These are phyloP conservation scores for Harringtonia lauricola DNA, from an alignment of 2,329 filamentous ascomycete genomes.

Conservation along the genomic window DNA sequence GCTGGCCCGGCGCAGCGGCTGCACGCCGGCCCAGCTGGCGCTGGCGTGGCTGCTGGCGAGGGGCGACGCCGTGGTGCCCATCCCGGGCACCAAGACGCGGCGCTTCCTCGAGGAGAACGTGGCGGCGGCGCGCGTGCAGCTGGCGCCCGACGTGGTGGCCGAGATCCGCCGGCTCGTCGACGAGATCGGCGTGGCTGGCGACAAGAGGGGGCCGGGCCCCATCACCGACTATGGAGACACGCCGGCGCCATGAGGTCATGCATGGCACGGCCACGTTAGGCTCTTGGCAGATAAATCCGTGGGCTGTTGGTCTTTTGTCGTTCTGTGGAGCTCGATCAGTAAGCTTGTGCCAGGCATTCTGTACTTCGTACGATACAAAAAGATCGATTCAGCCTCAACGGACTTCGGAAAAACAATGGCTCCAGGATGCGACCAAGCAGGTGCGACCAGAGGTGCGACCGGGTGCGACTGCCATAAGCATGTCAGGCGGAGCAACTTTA, in stretches of 20 bases:
- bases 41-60: conserved; percentile 54
- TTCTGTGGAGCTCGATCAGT: no score
- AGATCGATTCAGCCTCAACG: no score
- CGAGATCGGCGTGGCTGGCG: conserved; percentile 11
- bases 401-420: no score
- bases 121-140: conserved; percentile 19
- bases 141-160: conserved; percentile 23
- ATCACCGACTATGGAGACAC: conserved; percentile 10
- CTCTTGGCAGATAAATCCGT: no score
- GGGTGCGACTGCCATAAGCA: no score
- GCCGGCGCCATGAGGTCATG: not conserved
- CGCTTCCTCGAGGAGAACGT: conserved; percentile 36
- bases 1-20: conserved; percentile 43
- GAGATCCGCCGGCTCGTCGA: conserved; percentile 20
- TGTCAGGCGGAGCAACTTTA: no score
- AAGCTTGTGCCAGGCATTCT: no score
- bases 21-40: conserved; percentile 45
- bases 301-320: no score
- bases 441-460: no score
- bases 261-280: not conserved
- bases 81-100: conserved; percentile 37
- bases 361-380: no score
- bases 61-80: conserved; percentile 49
- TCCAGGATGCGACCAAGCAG: no score
- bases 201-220: conserved; percentile 6